These are phyloP conservation scores for Beta macrorhiza DNA, from an alignment of 179 eudicot genomes.

Conservation along the genomic window DNA sequence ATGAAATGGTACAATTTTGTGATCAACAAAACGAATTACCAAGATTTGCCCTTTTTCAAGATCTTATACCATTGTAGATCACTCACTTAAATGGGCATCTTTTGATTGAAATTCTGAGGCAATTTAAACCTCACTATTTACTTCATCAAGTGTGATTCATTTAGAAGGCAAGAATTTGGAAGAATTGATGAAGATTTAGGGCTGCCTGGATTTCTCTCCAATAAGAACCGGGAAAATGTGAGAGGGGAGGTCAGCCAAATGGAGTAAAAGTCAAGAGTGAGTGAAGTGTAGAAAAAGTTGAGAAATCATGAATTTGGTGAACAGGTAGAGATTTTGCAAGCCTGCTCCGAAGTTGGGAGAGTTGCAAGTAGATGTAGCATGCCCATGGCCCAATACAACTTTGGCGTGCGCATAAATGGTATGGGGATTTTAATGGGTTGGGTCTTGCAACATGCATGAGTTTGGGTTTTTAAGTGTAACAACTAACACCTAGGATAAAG, in stretches of 20 bases:
- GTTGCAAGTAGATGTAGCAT: no score
- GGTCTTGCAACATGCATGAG: no score
- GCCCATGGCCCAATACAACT: no score
- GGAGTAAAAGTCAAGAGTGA: neutral
- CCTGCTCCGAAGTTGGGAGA: no score
- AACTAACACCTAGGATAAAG: no score
- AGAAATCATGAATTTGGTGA: no score
- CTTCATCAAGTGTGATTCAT: neutral
- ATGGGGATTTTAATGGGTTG: no score
- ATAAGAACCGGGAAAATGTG: neutral
- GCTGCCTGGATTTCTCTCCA: neutral
- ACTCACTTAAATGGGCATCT: neutral
- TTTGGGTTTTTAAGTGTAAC: no score
- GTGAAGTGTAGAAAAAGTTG: neutral
- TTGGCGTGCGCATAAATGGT: no score
- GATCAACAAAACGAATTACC: neutral
- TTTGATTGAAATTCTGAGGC: no score
- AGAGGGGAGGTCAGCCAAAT: conserved; percentile 5
- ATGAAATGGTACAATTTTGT: neutral
- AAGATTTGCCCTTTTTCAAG: neutral
- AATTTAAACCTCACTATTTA: neutral
- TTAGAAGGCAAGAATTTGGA: neutral
- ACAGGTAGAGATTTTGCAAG: no score
- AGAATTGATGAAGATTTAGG: neutral
- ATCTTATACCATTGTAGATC: neutral